phyloP scores from a whole-genome alignment of 169 alveolate genomes.

The Neospora caninum region DNA sequence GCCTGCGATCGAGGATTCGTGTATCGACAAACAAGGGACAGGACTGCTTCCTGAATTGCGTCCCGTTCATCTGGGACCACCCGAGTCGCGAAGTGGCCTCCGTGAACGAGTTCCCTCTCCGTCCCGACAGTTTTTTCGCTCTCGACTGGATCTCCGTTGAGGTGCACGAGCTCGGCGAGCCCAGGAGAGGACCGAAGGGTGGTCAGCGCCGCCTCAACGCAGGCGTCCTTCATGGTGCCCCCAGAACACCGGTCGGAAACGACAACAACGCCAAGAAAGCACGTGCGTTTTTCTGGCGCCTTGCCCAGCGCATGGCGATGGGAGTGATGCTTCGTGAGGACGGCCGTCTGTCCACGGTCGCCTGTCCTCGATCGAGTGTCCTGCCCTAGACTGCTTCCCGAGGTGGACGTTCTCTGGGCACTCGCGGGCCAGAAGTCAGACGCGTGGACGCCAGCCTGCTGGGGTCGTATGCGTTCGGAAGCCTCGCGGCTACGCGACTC shows the following conservation, averaged over 20 bases:
- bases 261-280: not conserved
- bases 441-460: not conserved
- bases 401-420: too few relatives aligned
- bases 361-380: too few relatives aligned
- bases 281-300: not conserved
- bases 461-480: not conserved
- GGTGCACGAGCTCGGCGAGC: not conserved
- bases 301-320: not conserved
- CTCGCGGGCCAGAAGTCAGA: too few relatives aligned
- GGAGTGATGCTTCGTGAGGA: not conserved
- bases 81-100: not conserved
- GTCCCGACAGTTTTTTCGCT: not conserved
- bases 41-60: not conserved
- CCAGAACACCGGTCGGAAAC: slow-evolving; percentile 29
- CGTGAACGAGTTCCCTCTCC: not conserved
- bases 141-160: not conserved
- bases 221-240: not conserved
- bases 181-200: not conserved
- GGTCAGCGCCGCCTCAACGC: not conserved
- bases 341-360: too few relatives aligned
- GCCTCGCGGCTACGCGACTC: not conserved
- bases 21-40: not conserved
- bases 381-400: too few relatives aligned
- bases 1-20: not conserved
- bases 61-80: not conserved